Base-by-base conservation (phyloP, 2,329 filamentous ascomycete genomes). In the Chaetomiaceae sp. region DNA sequence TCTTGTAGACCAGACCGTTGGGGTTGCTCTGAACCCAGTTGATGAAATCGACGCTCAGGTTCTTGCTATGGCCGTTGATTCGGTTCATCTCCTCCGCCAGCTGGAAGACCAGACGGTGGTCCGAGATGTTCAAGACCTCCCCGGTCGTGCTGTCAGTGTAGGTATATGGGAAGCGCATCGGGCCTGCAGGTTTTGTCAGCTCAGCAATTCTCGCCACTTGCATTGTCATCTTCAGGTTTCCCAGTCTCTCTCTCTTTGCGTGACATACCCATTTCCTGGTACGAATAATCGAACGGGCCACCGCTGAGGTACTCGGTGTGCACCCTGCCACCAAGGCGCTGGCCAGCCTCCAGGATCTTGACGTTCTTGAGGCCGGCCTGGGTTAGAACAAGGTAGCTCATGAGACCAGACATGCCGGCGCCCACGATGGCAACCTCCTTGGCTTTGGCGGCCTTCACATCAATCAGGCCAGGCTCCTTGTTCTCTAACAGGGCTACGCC, bases 191-290 rank as follows among this genome's bases (percentile, higher is more conserved):
- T n/a, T n/a, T n/a, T n/a, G n/a, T n/a, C n/a, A n/a, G n/a, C n/a
- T n/a, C n/a, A n/a, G n/a, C n/a, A n/a, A n/a, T n/a, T n/a, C n/a
- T n/a, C n/a, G n/a, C n/a, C n/a, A n/a, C n/a, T n/a, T n/a, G n/a
- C n/a, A n/a, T n/a, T n/a, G n/a, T n/a, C n/a, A n/a, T n/a, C n/a
- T n/a, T n/a, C n/a, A n/a, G n/a, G n/a, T n/a, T n/a, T n/a, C n/a
- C n/a, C n/a, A n/a, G n/a, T n/a, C n/a, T n/a, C n/a, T n/a, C n/a
- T n/a, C n/a, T n/a, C n/a, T n/a, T n/a, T n/a, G n/a, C n/a, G n/a
- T n/a, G n/a, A n/a, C n/a, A n/a, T n/a, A n/a, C n/a, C 83, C 59
- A 75, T 75, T 61, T 85, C 83, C 59, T 85, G 81, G 62, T 86
- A 86, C 17, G 82, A 81, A 60, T 86, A 85, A 54, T 85, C 73